Percentiles rank a stretch among this genome's conserved stretches.
These are phyloP conservation scores for Durio zibethinus DNA, from an alignment of 345 rosid genomes.

Conservation along the genomic window DNA sequence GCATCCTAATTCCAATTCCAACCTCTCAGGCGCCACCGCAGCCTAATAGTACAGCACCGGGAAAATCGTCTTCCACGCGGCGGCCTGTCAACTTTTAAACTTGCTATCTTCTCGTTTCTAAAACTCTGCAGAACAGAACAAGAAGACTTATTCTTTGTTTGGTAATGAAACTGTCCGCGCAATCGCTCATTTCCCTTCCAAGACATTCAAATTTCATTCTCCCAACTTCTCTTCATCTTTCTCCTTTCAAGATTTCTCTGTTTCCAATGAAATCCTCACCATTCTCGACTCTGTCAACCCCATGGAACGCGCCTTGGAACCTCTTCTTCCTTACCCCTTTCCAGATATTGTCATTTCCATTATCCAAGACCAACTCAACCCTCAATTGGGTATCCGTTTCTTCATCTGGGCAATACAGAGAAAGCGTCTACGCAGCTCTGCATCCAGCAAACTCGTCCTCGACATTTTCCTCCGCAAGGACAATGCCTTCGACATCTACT, in stretches of 20 bases:
- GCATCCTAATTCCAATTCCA: background rate
- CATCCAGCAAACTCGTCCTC: conserved; percentile 30
- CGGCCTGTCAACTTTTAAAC: background rate
- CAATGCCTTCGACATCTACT: conserved; percentile 50
- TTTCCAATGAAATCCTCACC: conserved; percentile 45
- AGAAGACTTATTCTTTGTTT: background rate
- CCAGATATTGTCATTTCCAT: conserved; percentile 40
- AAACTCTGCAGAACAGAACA: background rate
- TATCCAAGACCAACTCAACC: conserved; percentile 40
- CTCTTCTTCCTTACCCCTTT: conserved; percentile 52
- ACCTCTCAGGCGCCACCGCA: background rate
- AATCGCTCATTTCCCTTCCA: conserved; percentile 19
- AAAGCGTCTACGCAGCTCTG: conserved; percentile 42
- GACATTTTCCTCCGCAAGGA: conserved; percentile 41
- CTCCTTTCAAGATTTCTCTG: conserved; percentile 16
- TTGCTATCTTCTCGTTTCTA: background rate
- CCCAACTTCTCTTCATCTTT: conserved; percentile 20
- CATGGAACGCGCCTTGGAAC: conserved; percentile 63
- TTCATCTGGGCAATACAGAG: conserved; percentile 69
- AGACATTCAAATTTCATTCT: conserved; percentile 27
- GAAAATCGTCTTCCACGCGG: background rate
- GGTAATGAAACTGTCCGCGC: conserved; percentile 35
- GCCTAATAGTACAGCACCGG: background rate
- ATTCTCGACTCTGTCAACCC: conserved; percentile 44
- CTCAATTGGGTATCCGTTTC: conserved; percentile 60